A percentile compares a stretch with the other conserved stretches of the same genome.
Evolutionary conservation across 208 protist genomes (phyloP).

Genomic region (Crithidia fasciculata): DNA sequence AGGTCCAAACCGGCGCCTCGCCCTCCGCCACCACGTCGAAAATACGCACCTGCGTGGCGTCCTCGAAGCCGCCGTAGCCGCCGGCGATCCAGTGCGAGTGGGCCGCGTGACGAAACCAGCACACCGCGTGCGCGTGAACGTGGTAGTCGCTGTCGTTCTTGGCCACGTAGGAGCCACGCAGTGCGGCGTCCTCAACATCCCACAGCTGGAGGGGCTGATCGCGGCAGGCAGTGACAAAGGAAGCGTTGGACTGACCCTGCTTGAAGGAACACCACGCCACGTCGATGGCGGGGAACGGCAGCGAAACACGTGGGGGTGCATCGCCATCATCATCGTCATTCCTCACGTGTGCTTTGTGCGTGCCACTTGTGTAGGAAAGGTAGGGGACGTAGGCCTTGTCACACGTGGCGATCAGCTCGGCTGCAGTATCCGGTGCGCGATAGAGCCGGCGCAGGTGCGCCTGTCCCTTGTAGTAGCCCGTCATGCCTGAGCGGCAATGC

Average conservation of each 20-base stretch:
- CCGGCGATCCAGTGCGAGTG: conserved; percentile 41
- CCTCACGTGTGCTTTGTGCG: background rate
- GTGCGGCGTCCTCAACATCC: conserved; percentile 62
- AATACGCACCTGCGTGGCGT: conserved; percentile 65
- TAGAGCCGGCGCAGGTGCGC: conserved; percentile 60
- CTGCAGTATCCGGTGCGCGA: conserved; percentile 54
- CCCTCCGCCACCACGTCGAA: conserved; percentile 74
- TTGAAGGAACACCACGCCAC: conserved; percentile 85
- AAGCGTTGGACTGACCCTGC: conserved; percentile 39
- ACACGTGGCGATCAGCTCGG: conserved; percentile 57
- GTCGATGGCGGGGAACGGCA: conserved; percentile 74
- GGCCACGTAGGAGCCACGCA: conserved; percentile 76
- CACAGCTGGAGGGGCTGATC: conserved; percentile 81
- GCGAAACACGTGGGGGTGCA: conserved; percentile 39
- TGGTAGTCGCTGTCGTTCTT: conserved; percentile 62
- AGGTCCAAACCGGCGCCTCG: conserved; percentile 41
- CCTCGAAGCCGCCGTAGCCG: conserved; percentile 77
- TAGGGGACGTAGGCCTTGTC: conserved; percentile 27
- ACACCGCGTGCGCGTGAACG: conserved; percentile 43
- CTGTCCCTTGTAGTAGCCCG: conserved; percentile 16
- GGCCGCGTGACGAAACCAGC: conserved; percentile 41
- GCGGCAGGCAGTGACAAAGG: conserved; percentile 58
- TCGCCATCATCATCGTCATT: background rate
- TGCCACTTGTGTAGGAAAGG: conserved; percentile 11
- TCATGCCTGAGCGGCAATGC: background rate